Base-by-base conservation (phyloP, 352 stramenopile genomes). In the Phytophthora litchii region DNA sequence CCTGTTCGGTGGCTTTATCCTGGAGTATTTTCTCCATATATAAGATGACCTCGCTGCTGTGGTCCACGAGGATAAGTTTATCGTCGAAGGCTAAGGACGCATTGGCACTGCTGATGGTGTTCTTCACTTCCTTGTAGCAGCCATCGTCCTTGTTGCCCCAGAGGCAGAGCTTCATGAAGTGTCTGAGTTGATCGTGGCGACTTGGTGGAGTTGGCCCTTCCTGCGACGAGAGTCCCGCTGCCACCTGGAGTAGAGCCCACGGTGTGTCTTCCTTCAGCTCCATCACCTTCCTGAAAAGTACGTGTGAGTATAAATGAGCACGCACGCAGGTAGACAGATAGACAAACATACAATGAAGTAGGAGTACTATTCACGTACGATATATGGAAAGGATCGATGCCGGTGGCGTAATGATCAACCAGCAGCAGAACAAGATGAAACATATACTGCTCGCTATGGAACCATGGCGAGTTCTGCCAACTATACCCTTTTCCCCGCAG, bases 101-200 rank as follows among this genome's bases (percentile, higher is more conserved):
- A 35, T 73, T 54, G 0, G 62, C 69, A 23, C 78, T 80, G 42
- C 66, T 88, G n/a, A 92, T 69, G 11, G 83, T 84, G 51, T 87
- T 74, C 45, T 90, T 89, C 16, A 91, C 80, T 19, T 77, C 56
- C 54, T 83, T 92, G 68, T 92, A 88, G 56, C 78, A 88, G 8
- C 80, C 80, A 47, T 90, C 83, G n/a, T 80, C 80, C 54, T 89
- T 89, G 62, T 92, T 92, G 21, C 83, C 83, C 76, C 83, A 92
- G 14, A 92, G 50, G 64, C 79, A 87, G 35, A 89, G 58, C 64
- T 88, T 92, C 53, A 92, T 73, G 9, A 88, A 70, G 1, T 70
- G 67, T 48, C 74, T 65, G 9, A 92, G 64, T 49, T 75, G 60
- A 6, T 72, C 70, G 19, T 76, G 69, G 19, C 61, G 68, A 9